Evolutionary conservation across 2,329 filamentous ascomycete species (phyloP).

Genomic region (Daldinia eschscholtzii): DNA sequence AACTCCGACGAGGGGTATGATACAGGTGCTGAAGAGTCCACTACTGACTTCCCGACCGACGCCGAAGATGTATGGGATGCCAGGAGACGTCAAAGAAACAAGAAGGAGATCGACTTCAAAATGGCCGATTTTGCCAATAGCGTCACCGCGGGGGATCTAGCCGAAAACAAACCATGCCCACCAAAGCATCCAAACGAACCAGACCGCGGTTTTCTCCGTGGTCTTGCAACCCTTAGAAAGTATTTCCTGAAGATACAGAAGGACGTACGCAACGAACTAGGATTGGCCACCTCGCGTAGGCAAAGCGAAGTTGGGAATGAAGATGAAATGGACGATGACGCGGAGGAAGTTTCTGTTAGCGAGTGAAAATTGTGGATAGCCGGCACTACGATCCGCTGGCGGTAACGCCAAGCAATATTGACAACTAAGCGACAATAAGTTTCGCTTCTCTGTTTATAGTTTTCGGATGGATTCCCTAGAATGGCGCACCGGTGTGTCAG

Average conservation of each 20-base stretch:
- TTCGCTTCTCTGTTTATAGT: slow-evolving; percentile 39
- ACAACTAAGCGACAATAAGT: slow-evolving; percentile 10
- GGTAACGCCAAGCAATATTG: not conserved
- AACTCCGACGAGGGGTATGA: slow-evolving; percentile 66
- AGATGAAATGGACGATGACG: slow-evolving; percentile 48
- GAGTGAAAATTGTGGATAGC: slow-evolving; percentile 40
- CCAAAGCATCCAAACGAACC: slow-evolving; percentile 84
- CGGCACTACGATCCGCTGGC: not conserved
- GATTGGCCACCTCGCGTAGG: slow-evolving; percentile 51
- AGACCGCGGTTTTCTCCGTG: slow-evolving; percentile 90
- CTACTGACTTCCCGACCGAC: slow-evolving; percentile 70
- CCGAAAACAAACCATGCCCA: slow-evolving; percentile 76
- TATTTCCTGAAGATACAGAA: slow-evolving; percentile 91
- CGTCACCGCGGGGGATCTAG: slow-evolving; percentile 85
- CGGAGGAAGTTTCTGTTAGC: slow-evolving; percentile 45
- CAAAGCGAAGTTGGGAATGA: slow-evolving; percentile 41
- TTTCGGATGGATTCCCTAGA: slow-evolving; percentile 42
- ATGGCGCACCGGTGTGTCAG: slow-evolving; percentile 43
- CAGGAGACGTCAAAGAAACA: slow-evolving; percentile 61
- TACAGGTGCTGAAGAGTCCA: slow-evolving; percentile 67
- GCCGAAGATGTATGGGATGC: slow-evolving; percentile 63
- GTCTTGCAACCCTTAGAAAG: slow-evolving; percentile 79
- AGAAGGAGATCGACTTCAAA: slow-evolving; percentile 85
- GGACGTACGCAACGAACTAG: slow-evolving; percentile 73
- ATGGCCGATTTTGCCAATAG: slow-evolving; percentile 99